Base-by-base conservation (phyloP, 78 protist genomes). In the Polysphondylium violaceum region DNA sequence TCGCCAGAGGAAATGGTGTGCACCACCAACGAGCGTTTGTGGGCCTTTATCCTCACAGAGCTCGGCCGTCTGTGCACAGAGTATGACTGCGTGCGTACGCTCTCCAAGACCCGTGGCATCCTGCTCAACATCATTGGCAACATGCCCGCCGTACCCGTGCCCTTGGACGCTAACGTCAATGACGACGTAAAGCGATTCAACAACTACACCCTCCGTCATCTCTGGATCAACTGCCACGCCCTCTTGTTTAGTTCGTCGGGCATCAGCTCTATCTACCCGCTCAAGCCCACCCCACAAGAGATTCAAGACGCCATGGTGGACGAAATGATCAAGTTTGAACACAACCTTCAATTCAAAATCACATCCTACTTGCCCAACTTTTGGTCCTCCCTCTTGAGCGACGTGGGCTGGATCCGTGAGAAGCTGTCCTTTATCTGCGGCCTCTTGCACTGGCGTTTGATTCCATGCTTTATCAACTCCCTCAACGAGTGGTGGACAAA, bases 341-440 rank as follows among this genome's bases (percentile, higher is more conserved):
- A 73, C 0, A 63, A 44, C 3, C 65, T 83, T 36, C 78, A 63
- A 33, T 14, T 61, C 2, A 83, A 83, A 36, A 44, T 83, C 40
- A 83, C 90, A 51, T 61, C 67, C 21, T 83, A 83, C 33, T 27
- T 83, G 27, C 79, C 78, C n/a, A 83, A n/a, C 2, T 83, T 83
- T 40, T 83, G 90, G 90, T 63, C 76, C 21, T 56, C 51, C 1
- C 51, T 83, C 0, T 36, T 83, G 16, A 58, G 74, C 0, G 90
- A 83, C 25, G 43, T 43, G 2, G 12, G 56, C 5, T 58, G 71
- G 79, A 83, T 83, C 6, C 68, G 90, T 33, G 90, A 83, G 50
- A 83, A 83, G 14, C 61, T 83, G 27, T 83, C 79, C 1, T 83
- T 83, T 50, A 83, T 83, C n/a, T 83, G 90, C 58, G 90, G 90